Percentiles rank a stretch among this genome's conserved stretches.
These are phyloP conservation scores for Malassezia restricta DNA, from an alignment of 1,284 basidiomycete genomes.

Conservation along the genomic window DNA sequence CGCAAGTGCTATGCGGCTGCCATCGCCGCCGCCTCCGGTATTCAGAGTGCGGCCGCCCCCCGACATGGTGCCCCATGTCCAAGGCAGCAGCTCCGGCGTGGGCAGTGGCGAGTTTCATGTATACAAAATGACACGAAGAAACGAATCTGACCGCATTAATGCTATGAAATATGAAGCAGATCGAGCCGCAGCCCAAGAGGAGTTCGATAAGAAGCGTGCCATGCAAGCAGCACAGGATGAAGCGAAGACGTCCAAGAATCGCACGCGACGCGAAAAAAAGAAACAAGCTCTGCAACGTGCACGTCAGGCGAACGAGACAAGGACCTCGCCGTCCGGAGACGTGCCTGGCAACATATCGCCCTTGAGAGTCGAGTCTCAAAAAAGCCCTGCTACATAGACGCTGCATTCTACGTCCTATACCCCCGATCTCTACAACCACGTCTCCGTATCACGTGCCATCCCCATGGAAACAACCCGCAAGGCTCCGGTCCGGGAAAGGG, in stretches of 20 bases:
- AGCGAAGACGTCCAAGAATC: conserved; percentile 39
- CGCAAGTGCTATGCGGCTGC: conserved; percentile 25
- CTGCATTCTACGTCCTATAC: not conserved
- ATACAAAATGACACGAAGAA: conserved; percentile 82
- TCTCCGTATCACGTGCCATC: not conserved
- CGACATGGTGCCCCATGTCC: conserved; percentile 64
- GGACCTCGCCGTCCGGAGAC: no score
- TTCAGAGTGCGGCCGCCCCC: conserved; percentile 26
- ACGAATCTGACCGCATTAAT: conserved; percentile 88
- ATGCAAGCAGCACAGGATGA: conserved; percentile 39
- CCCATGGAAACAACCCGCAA: not conserved
- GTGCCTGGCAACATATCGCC: no score
- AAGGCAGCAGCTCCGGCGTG: conserved; percentile 42
- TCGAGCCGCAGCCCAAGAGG: conserved; percentile 50
- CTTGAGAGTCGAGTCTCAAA: not conserved
- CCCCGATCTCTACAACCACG: not conserved
- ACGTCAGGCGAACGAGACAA: not conserved
- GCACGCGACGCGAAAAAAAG: conserved; percentile 38
- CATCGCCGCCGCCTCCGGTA: conserved; percentile 21
- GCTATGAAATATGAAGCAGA: conserved; percentile 70
- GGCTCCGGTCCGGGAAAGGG: not conserved
- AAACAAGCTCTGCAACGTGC: conserved; percentile 18
- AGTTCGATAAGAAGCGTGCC: conserved; percentile 22
- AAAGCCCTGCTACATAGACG: not conserved
- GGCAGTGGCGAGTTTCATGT: conserved; percentile 57